Evolutionary conservation across 441 rosid species (phyloP), one percentile per base, ranked within the genome.

Genomic region (Raphanus hybrid): DNA sequence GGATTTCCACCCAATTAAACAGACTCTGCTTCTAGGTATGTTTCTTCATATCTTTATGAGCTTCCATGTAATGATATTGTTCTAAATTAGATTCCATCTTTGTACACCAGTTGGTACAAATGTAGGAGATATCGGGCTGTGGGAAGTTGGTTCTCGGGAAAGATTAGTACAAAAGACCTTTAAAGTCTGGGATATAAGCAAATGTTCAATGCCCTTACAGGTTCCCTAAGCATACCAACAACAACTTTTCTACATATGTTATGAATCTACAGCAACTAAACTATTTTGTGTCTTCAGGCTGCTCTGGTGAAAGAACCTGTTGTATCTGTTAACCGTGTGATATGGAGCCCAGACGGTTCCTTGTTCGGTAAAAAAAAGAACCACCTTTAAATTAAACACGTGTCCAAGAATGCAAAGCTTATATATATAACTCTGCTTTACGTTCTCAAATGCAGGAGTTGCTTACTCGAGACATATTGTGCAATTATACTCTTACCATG

Each of bases 341-440:
- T 88, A 79, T 93, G 98, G 98, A 87, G 92, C 80, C 91, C 91
- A 12, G 97, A 94, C 75, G 97, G 96, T 62, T 79, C 90, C 71
- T 81, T 93, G 75, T 93, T 93, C 65, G 98, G 98, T 91, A 43
- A 8, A 86, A 83, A 89, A 3, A 29, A 29, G 10, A 70, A 66
- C 26, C 27, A 29, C 43, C 64, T 70, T 70, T 52, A 59, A 65
- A 45, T 45, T 37, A 11, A 20, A 59, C 75, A 78, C 78, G 70
- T 27, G 11, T 23, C 6, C 60, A 70, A 59, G 26, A 64, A 32
- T 67, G 74, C 57, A 63, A 67, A 23, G 26, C 71, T 64, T 6
- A 55, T 66, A 55, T 66, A 55, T 66, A 15, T 35, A 69, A 73
- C 62, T 81, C 58, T 77, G 8, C 68, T n/a, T 67, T 63, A 77